Percentiles rank a stretch among this genome's conserved stretches.
Conservation (phyloP, 495 filamentous ascomycete genomes). For the Neurospora intermedia region DNA sequence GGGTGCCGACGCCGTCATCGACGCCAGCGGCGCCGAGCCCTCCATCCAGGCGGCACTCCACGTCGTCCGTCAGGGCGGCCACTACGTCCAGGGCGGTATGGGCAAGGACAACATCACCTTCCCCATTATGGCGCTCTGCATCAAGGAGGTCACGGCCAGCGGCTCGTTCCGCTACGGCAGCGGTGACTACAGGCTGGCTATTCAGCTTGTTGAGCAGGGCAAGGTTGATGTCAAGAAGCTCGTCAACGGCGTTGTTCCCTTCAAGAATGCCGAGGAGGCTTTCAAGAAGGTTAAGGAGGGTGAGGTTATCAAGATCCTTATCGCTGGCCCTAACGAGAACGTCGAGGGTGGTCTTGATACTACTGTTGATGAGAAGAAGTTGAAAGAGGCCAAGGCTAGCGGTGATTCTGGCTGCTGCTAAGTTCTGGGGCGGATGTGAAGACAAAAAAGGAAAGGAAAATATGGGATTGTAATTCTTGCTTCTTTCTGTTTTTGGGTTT, state of each 20-base stretch:
- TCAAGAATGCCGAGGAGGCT: conserved; percentile 63
- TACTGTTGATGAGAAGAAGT: conserved; percentile 12
- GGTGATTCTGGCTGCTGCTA: conserved; percentile 16
- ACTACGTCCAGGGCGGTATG: conserved; percentile 79
- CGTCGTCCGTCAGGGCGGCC: conserved; percentile 58
- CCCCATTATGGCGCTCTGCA: conserved; percentile 69
- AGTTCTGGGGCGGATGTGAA: neutral
- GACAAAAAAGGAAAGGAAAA: neutral
- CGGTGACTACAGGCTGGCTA: conserved; percentile 69
- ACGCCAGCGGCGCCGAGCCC: conserved; percentile 70
- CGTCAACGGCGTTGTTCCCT: conserved; percentile 57
- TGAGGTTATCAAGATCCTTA: conserved; percentile 76
- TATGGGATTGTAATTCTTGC: neutral
- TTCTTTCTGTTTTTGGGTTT: neutral
- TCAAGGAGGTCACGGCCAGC: conserved; percentile 71
- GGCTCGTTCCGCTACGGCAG: conserved; percentile 76
- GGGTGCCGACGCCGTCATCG: conserved; percentile 71
- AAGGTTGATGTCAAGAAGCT: conserved; percentile 61
- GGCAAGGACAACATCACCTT: conserved; percentile 66
- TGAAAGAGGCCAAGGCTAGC: conserved; percentile 2
- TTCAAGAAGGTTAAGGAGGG: conserved; percentile 69
- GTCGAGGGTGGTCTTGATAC: conserved; percentile 15
- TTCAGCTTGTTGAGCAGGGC: conserved; percentile 54
- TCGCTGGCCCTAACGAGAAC: conserved; percentile 56
- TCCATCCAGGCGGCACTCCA: conserved; percentile 68